Conservation (phyloP, 2,329 filamentous ascomycete genomes). For the Rhynchosporium graminicola region DNA sequence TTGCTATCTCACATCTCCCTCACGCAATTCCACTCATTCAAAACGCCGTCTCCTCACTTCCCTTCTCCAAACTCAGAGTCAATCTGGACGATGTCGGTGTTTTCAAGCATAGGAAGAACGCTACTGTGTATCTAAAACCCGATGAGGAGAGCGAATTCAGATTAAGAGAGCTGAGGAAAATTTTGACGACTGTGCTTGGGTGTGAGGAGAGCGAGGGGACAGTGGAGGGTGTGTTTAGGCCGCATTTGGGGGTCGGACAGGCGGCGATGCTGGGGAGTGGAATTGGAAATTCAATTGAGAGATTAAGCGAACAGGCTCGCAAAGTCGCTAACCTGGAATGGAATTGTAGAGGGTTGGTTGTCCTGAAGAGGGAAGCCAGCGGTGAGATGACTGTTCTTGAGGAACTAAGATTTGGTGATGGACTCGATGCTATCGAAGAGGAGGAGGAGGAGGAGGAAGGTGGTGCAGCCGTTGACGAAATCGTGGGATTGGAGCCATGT, state of each 20-base stretch:
- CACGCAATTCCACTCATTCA: conserved; percentile 41
- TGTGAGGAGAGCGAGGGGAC: conserved; percentile 26
- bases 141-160: conserved; percentile 14
- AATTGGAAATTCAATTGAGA: conserved; percentile 43
- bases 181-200: conserved; percentile 19
- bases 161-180: conserved; percentile 21
- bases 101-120: conserved; percentile 27
- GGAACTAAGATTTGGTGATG: conserved; percentile 19
- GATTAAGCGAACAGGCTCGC: conserved; percentile 53
- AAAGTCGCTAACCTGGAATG: conserved; percentile 52
- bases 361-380: conserved; percentile 53
- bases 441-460: background rate
- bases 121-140: conserved; percentile 29
- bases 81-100: conserved; percentile 19
- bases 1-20: conserved; percentile 49
- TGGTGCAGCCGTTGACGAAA: background rate
- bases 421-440: background rate
- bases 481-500: background rate
- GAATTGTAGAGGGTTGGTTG: conserved; percentile 49
- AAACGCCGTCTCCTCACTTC: conserved; percentile 44
- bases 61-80: conserved; percentile 34
- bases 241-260: conserved; percentile 63
- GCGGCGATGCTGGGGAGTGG: conserved; percentile 47
- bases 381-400: conserved; percentile 51
- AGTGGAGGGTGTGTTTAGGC: conserved; percentile 26